phyloP scores from a whole-genome alignment of 192 early-diverging fungal species.

The Dimargaris cristalligena region DNA sequence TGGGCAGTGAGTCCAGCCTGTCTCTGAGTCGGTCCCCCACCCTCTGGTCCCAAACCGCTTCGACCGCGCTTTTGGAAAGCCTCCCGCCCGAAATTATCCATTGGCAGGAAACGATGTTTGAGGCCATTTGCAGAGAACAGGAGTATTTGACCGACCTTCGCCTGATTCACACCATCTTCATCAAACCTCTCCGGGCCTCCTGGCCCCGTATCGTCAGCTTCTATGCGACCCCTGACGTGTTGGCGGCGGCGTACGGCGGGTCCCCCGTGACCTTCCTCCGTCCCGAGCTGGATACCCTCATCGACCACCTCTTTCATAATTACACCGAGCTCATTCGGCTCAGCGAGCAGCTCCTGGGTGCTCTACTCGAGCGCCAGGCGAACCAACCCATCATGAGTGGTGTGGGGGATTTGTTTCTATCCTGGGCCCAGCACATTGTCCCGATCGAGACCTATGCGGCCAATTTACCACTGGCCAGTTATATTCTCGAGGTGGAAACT shows the following conservation, averaged over 20 bases:
- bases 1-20: neutral
- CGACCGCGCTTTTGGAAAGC: neutral
- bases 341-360: neutral
- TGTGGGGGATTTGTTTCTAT: conserved; percentile 1
- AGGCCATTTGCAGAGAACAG: neutral
- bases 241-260: no score
- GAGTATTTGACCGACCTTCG: neutral
- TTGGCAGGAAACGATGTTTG: neutral
- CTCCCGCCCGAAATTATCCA: neutral
- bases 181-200: neutral
- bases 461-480: neutral
- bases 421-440: neutral
- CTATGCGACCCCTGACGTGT: neutral
- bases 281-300: neutral
- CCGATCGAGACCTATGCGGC: neutral
- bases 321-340: neutral
- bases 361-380: neutral
- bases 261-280: neutral
- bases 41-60: neutral
- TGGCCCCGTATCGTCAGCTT: neutral
- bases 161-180: neutral
- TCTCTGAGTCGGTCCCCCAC: neutral
- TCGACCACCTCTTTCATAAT: neutral
- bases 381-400: conserved; percentile 2
- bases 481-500: neutral